A percentile compares a stretch with the other conserved stretches of the same genome.
Conservation (phyloP, 306 rosid genomes). For the Prosopis cineraria region DNA sequence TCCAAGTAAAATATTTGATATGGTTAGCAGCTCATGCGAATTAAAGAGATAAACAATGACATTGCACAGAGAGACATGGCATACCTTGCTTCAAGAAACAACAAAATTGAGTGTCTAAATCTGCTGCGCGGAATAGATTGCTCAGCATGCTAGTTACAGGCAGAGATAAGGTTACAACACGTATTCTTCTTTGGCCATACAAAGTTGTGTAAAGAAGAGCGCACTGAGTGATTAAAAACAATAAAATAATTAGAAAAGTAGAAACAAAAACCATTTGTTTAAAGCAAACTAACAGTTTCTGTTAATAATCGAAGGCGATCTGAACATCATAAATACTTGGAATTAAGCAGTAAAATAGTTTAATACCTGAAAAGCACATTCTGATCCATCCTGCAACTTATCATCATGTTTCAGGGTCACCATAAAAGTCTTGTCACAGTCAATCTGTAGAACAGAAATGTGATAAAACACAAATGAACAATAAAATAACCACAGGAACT, state of each 20-base stretch:
- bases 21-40: conserved; percentile 1
- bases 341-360: conserved; percentile 33
- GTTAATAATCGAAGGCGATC: neutral
- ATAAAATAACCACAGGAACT: neutral
- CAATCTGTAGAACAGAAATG: conserved; percentile 63
- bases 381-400: conserved; percentile 97
- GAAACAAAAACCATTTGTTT: conserved; percentile 12
- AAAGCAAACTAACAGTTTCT: conserved; percentile 21
- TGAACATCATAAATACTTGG: conserved; percentile 18
- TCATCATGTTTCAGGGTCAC: conserved; percentile 92
- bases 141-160: conserved; percentile 97
- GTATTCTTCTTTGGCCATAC: conserved; percentile 93
- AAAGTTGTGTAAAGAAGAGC: conserved; percentile 97
- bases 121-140: conserved; percentile 96
- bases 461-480: neutral
- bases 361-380: conserved; percentile 93
- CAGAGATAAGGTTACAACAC: conserved; percentile 81
- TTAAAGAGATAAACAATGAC: neutral
- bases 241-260: conserved; percentile 31
- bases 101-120: conserved; percentile 91
- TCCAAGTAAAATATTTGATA: conserved; percentile 15
- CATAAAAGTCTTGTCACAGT: conserved; percentile 94
- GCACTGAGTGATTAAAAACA: conserved; percentile 56
- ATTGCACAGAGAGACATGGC: conserved; percentile 18
- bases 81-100: conserved; percentile 98